Conservation (phyloP, 805 yeast genomes). For the Wickerhamiella brachini region DNA sequence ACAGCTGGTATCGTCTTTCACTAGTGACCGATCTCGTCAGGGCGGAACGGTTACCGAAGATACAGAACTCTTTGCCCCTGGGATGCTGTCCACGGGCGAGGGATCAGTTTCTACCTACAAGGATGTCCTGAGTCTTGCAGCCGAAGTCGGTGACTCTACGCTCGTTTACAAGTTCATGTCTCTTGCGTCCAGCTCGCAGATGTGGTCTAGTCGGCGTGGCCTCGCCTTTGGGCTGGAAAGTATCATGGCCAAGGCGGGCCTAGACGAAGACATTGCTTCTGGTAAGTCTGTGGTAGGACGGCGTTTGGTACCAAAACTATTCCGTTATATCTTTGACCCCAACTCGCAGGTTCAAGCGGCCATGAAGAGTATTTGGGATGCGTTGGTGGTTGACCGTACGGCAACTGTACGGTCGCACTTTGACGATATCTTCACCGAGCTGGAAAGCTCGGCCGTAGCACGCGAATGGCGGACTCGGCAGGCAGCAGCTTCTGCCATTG, state of each 20-base stretch:
- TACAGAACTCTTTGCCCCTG: constrained; percentile 76
- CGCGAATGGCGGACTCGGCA: constrained; percentile 91
- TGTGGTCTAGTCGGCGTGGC: constrained; percentile 90
- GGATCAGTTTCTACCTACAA: constrained; percentile 84
- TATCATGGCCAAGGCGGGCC: constrained; percentile 61
- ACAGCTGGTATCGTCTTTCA: constrained; percentile 60
- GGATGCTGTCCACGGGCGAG: constrained; percentile 63
- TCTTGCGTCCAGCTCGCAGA: constrained; percentile 67
- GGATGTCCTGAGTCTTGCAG: constrained; percentile 75
- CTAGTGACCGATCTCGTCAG: constrained; percentile 44
- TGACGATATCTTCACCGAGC: constrained; percentile 46
- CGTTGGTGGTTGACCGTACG: constrained; percentile 46
- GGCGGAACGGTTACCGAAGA: constrained; percentile 65
- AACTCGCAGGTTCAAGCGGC: constrained; percentile 56
- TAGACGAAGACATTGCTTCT: constrained; percentile 41
- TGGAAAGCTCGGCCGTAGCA: constrained; percentile 54
- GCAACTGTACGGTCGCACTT: constrained; percentile 42
- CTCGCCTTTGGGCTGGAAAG: constrained; percentile 88
- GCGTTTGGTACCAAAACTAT: constrained; percentile 66
- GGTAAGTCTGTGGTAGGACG: constrained; percentile 41
- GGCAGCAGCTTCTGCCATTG: constrained; percentile 62
- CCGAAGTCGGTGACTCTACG: constrained; percentile 92
- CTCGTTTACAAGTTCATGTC: constrained; percentile 91
- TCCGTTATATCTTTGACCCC: constrained; percentile 78
- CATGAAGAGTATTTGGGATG: constrained; percentile 81